Base-by-base conservation (phyloP, 768 basidiomycete genomes). In the Pulveroboletus sp. region DNA sequence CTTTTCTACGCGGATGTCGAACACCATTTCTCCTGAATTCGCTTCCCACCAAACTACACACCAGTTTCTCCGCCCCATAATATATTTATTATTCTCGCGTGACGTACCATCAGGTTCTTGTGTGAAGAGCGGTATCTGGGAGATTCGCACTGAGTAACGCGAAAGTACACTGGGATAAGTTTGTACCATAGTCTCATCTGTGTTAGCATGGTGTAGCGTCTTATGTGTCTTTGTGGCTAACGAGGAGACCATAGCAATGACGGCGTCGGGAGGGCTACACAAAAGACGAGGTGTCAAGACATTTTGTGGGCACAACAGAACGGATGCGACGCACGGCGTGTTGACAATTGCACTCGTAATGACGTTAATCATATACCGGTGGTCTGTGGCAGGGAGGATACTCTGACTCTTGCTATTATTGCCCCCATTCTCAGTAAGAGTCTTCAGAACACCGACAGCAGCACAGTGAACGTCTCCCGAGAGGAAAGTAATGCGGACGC, bases 381-480 rank as follows among this genome's bases (percentile, higher is more conserved):
- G 72, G 66, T 97, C 96, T 24, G 67, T 56, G 2, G 67, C 62
- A 1, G 89, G 82, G 4, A 72, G 64, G 6, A 85, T 40, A 8
- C 68, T 68, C 17, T 26, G 39, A 10, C 1, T 1, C 8, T 30
- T 57, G 40, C 76, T 78, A 4, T 74, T 74, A 60, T 81, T 84
- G 3, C 60, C 64, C 50, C 69, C 69, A 50, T 1, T 39, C 39
- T 27, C 54, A 35, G 71, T 74, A 38, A 86, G 71, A 2, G 88
- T 88, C 68, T 84, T 90, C 55, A 93, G 70, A 3, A 84, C 67
- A 2, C 87, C 89, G 0, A 93, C 89, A 1, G 90, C 88, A 1
- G 89, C 89, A 57, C 89, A 89, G 63, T 97, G 95, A 13, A 97
- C 95, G 65, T 99, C 94, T 4, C 96, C 96, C 0, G 86, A 86